Percentiles rank a stretch among this genome's conserved stretches.
These are phyloP conservation scores for Penicillium sp. DNA, from an alignment of 2,329 filamentous ascomycete species.

Conservation along the genomic window DNA sequence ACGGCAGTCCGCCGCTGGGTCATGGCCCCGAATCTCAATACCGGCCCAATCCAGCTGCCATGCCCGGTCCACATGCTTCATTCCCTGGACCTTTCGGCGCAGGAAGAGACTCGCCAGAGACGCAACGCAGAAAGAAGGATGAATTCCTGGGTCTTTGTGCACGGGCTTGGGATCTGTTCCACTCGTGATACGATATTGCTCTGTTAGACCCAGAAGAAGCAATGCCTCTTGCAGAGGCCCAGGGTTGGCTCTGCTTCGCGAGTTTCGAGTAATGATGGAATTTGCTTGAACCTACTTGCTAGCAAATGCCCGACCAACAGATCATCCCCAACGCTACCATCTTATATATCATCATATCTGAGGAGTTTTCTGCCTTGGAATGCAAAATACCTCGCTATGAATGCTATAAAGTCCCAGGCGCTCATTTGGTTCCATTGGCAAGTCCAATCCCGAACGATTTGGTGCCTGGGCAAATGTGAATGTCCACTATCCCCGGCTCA, in stretches of 20 bases:
- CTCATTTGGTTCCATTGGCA: not conserved
- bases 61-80: constrained; percentile 30
- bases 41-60: constrained; percentile 37
- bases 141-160: constrained; percentile 86
- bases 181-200: constrained; percentile 60
- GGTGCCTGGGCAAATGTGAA: not conserved
- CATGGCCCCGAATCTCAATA: constrained; percentile 59
- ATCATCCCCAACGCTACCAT: not conserved
- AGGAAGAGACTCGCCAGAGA: constrained; percentile 78
- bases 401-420: not conserved
- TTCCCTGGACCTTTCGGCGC: constrained; percentile 72
- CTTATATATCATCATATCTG: not conserved
- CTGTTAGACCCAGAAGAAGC: not conserved
- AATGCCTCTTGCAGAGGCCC: not conserved
- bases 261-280: constrained; percentile 8
- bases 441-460: not conserved
- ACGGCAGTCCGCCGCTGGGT: constrained; percentile 78
- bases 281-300: not conserved
- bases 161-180: constrained; percentile 93
- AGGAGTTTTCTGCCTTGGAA: not conserved
- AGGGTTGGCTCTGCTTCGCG: not conserved
- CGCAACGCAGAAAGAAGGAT: constrained; percentile 80
- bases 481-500: constrained; percentile 3
- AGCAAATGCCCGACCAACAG: not conserved
- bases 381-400: not conserved